Evolutionary conservation across 352 stramenopile genomes (phyloP), one percentile per base, ranked within the genome.

Genomic region (Phytophthora citrophthora): DNA sequence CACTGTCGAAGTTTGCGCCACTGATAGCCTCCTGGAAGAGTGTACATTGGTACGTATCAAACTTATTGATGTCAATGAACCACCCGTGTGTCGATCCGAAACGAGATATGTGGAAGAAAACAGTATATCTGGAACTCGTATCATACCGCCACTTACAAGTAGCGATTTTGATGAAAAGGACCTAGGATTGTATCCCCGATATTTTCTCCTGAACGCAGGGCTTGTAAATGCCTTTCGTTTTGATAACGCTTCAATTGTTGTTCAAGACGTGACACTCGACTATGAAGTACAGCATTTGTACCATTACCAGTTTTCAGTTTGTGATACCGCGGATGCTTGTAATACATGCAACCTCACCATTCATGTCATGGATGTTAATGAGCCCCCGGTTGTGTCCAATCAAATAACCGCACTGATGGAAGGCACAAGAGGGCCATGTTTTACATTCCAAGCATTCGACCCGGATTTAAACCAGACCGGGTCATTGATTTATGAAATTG

Each of bases 401-500:
- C 60, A 61, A 9, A 12, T 8, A 0, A 68, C 77, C 45, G 10
- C 62, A 57, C 54, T 89, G 3, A 18, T 41, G 6, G 80, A 89
- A 59, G 79, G 81, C 32, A 69, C 40, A 1, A 64, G 39, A 7
- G 72, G 60, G 1, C 54, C 69, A 34, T 68, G 81, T 2, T 81
- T 81, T 45, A 70, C 57, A 1, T 32, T 86, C 3, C 38, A 59
- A 23, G 77, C 70, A 3, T 72, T 45, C 6, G 80, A 89, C 16
- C 55, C 74, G 34, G 80, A 89, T 44, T 18, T 64, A 0, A 67
- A 68, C 3, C 72, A 88, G 16, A 62, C 68, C 0, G 53, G 11
- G 4, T 56, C 44, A 7, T 44, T 88, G 1, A 23, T 74, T 3
- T 86, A 71, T 34, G 76, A 84, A 51, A 77, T 88, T 24, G 5